phyloP scores from a whole-genome alignment of 495 filamentous ascomycete species.

The Neurospora intermedia region DNA sequence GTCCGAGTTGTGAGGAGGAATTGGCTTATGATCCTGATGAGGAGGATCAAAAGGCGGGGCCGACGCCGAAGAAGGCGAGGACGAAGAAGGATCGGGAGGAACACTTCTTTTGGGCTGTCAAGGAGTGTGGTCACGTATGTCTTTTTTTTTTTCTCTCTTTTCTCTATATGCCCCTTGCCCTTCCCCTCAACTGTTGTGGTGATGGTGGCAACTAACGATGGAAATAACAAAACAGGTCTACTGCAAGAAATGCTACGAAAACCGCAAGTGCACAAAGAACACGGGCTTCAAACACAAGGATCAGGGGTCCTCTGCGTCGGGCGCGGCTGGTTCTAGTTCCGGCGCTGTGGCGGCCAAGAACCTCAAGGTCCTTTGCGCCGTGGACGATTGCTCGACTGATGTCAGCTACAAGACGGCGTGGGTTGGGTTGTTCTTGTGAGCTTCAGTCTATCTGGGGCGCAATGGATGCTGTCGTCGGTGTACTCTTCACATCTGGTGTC shows the following conservation, averaged over 20 bases:
- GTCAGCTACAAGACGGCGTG: conserved; percentile 7
- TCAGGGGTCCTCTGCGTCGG: background rate
- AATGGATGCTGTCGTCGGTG: background rate
- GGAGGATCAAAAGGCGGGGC: conserved; percentile 2
- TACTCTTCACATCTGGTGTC: background rate
- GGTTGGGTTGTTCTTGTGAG: background rate
- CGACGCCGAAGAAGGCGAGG: conserved; percentile 26
- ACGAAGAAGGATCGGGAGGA: conserved; percentile 33
- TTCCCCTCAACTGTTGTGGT: background rate
- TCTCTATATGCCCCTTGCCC: background rate
- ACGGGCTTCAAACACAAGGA: conserved; percentile 6
- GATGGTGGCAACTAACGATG: too few species aligned
- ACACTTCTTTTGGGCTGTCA: conserved; percentile 41
- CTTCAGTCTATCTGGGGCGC: background rate
- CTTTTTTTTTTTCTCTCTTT: background rate
- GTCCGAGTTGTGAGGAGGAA: conserved; percentile 36
- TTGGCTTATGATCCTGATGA: conserved; percentile 33
- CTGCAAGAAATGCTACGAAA: conserved; percentile 35
- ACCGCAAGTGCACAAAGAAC: conserved; percentile 18
- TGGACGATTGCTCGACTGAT: conserved; percentile 33
- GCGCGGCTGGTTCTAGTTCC: conserved; percentile 8
- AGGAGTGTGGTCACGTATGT: conserved; percentile 39
- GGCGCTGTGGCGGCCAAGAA: background rate
- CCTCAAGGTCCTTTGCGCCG: conserved; percentile 24
- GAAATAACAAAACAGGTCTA: conserved; percentile 26